Conservation (phyloP, 169 alveolate genomes). For the Condylostoma magnum region DNA sequence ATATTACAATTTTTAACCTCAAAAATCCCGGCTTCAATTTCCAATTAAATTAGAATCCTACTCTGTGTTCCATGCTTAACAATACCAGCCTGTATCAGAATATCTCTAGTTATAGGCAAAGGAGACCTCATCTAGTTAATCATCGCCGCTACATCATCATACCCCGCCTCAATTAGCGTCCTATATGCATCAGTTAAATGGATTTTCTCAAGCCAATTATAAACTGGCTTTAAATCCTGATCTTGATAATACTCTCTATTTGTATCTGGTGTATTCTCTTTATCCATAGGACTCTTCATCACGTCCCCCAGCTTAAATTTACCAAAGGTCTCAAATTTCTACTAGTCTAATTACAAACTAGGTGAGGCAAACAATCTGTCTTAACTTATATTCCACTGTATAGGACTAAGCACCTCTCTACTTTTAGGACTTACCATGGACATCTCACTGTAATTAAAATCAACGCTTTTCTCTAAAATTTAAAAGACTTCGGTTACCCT, state of each 20-base stretch:
- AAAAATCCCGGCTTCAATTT: neutral
- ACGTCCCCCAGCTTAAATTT: too few species aligned
- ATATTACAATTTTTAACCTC: neutral
- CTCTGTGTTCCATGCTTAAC: neutral
- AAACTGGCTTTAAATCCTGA: too few species aligned
- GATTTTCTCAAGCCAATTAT: constrained; percentile 10
- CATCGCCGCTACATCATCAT: neutral
- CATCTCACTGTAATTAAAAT: too few species aligned
- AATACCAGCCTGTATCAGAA: neutral
- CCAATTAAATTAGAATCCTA: neutral
- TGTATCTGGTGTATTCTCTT: too few species aligned
- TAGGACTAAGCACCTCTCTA: too few species aligned
- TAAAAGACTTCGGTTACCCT: neutral
- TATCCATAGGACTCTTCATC: too few species aligned
- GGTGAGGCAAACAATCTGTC: too few species aligned
- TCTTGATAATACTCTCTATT: too few species aligned
- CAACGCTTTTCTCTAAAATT: neutral
- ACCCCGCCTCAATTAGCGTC: constrained; percentile 16
- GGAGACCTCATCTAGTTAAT: neutral
- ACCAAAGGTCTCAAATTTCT: too few species aligned
- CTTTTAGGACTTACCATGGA: too few species aligned
- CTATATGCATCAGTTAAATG: constrained; percentile 4
- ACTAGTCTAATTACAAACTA: too few species aligned
- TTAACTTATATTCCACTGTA: too few species aligned
- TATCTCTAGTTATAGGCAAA: neutral